Percentiles rank a stretch among this genome's conserved stretches.
phyloP scores from a whole-genome alignment of 1,284 basidiomycete species.

The Rhodotorula glutinis region DNA sequence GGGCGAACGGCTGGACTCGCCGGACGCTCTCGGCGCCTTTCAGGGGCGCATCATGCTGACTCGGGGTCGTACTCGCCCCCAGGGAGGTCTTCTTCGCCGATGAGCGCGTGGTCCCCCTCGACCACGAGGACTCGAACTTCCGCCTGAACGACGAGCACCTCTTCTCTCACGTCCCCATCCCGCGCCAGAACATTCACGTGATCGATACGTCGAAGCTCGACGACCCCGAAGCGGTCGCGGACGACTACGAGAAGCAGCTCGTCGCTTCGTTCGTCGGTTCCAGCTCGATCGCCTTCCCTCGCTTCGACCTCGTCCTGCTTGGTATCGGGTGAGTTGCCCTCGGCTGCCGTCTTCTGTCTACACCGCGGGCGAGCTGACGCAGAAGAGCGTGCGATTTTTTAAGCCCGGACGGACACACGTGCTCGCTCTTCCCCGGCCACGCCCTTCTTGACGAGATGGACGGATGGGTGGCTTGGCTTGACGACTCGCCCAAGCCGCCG shows the following conservation, averaged over 20 bases:
- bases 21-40: too few species aligned
- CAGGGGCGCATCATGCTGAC: too few species aligned
- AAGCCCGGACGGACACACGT: slow-evolving; percentile 81
- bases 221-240: slow-evolving; percentile 53
- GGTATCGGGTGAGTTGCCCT: slow-evolving; percentile 63
- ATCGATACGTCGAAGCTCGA: slow-evolving; percentile 67
- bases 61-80: slow-evolving; percentile 10
- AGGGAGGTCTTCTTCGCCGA: slow-evolving; percentile 99
- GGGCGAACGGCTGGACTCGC: too few species aligned
- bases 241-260: slow-evolving; percentile 86
- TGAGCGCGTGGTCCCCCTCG: slow-evolving; percentile 90
- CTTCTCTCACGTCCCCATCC: slow-evolving; percentile 81
- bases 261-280: slow-evolving; percentile 84
- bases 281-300: slow-evolving; percentile 86
- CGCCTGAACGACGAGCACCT: slow-evolving; percentile 69
- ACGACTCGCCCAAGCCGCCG: slow-evolving; percentile 94
- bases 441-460: slow-evolving; percentile 76
- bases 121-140: slow-evolving; percentile 91
- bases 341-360: neutral
- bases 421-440: slow-evolving; percentile 91
- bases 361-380: neutral
- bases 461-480: slow-evolving; percentile 90
- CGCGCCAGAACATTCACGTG: slow-evolving; percentile 73
- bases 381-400: too few species aligned
- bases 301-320: slow-evolving; percentile 90